Base-by-base conservation (phyloP, 306 rosid genomes). In the Betula pendula region DNA sequence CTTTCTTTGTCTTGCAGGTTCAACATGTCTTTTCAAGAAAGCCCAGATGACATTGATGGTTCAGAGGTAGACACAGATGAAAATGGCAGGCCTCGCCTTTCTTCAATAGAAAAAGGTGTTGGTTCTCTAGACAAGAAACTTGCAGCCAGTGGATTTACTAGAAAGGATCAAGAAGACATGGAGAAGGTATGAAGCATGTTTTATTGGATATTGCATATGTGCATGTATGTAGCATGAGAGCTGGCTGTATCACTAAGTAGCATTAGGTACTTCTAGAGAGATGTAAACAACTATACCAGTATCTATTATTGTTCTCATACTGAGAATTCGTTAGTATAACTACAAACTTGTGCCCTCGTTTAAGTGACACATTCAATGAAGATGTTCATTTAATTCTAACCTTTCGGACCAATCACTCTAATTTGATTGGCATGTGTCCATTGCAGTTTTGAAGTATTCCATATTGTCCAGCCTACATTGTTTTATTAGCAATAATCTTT, bases 81-180 rank as follows among this genome's bases (percentile, higher is more conserved):
- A 70, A 80, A 75, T 73, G 93, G 86, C 44, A 87, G 88, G 77
- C 93, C 89, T 65, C 78, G 86, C 58, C 88, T 93, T 82, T 87
- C 91, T 73, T 75, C 78, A 66, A 88, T 93, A 80, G 84, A 88
- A 47, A 89, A 87, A 85, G 82, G 84, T 56, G 75, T 81, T 79
- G 91, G 88, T 84, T 87, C 67, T 84, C 85, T 93, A 70, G 98
- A 93, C 83, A 91, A 87, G 84, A 97, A 93, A 74, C 93, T 93
- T 83, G 87, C 93, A 76, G 98, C 97, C 76, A 93, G 98, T 85
- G 98, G 98, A 71, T 93, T 93, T 83, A 79, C 90, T 68, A 87
- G 77, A 78, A 92, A 89, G 88, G 91, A 95, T 24, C 96, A 88
- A 42, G 91, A 89, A 74, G 85, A 81, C 75, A 89, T 94, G 66